Conservation (phyloP, 176 grass and related monocot genomes). For the Aechmea fasciata region DNA sequence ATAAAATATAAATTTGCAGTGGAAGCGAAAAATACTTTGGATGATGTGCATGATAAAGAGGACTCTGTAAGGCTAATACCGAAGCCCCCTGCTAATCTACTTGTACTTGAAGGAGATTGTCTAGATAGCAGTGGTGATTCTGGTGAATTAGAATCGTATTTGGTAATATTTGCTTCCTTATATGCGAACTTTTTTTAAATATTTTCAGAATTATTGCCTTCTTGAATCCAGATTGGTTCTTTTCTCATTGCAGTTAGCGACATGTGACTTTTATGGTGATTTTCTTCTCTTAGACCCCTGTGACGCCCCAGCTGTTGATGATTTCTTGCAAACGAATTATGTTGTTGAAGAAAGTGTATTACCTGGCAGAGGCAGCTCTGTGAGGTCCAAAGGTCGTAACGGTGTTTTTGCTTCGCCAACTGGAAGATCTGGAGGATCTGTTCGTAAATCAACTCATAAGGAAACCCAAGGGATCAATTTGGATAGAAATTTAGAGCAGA, state of each 20-base stretch:
- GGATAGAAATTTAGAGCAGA: conserved; percentile 27
- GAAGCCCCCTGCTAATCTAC: conserved; percentile 80
- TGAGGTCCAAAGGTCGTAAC: conserved; percentile 33
- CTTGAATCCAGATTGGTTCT: conserved; percentile 27
- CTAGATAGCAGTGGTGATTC: conserved; percentile 52
- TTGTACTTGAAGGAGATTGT: conserved; percentile 97
- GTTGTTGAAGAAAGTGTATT: conserved; percentile 28
- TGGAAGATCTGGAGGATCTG: conserved; percentile 41
- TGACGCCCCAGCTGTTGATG: conserved; percentile 68
- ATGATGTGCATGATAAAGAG: conserved; percentile 39
- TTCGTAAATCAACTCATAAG: conserved; percentile 24
- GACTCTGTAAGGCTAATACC: conserved; percentile 35
- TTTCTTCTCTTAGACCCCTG: conserved; percentile 78
- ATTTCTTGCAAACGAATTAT: conserved; percentile 60
- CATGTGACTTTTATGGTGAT: conserved; percentile 81
- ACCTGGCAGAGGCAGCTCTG: conserved; percentile 17
- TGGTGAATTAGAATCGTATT: conserved; percentile 76
- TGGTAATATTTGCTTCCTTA: conserved; percentile 51
- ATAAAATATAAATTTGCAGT: conserved; percentile 29
- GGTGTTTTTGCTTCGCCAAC: conserved; percentile 49
- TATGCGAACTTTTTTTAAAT: conserved; percentile 10
- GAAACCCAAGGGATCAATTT: conserved; percentile 31
- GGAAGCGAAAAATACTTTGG: conserved; percentile 63
- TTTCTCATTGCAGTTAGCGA: conserved; percentile 66
- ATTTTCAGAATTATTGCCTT: conserved; percentile 10